phyloP scores from a whole-genome alignment of 106 monocot species.

The Allium sativum region DNA sequence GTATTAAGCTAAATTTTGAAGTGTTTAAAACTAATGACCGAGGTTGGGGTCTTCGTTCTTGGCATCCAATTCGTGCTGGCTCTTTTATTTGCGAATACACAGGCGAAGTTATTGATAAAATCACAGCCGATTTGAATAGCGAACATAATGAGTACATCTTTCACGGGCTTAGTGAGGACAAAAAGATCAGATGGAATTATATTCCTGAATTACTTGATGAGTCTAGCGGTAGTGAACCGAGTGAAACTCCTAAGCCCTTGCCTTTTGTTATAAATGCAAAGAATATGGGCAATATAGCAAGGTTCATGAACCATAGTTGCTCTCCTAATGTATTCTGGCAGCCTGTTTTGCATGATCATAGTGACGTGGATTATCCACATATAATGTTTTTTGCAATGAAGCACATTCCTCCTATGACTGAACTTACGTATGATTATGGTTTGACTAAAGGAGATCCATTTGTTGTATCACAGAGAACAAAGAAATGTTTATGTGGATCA shows the following conservation, averaged over 20 bases:
- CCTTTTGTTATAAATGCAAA: constrained; percentile 44
- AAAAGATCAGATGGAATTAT: constrained; percentile 46
- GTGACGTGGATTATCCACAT: constrained; percentile 32
- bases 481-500: constrained; percentile 54
- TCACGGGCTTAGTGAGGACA: constrained; percentile 17
- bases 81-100: constrained; percentile 41
- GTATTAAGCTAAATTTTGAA: constrained; percentile 27
- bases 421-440: constrained; percentile 73
- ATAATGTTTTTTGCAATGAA: constrained; percentile 52
- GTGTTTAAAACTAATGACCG: constrained; percentile 31
- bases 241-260: constrained; percentile 9
- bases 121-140: constrained; percentile 2
- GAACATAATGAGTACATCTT: constrained; percentile 54
- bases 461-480: constrained; percentile 7
- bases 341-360: constrained; percentile 44
- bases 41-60: constrained; percentile 27
- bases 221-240: constrained; percentile 16
- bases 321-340: constrained; percentile 58
- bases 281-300: constrained; percentile 39
- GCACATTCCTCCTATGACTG: constrained; percentile 78
- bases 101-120: constrained; percentile 37
- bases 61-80: constrained; percentile 41
- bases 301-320: constrained; percentile 64
- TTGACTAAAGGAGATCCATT: constrained; percentile 6
- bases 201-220: constrained; percentile 53